phyloP scores from a whole-genome alignment of 2,329 filamentous ascomycete species.

The Setomelanomma holmii region DNA sequence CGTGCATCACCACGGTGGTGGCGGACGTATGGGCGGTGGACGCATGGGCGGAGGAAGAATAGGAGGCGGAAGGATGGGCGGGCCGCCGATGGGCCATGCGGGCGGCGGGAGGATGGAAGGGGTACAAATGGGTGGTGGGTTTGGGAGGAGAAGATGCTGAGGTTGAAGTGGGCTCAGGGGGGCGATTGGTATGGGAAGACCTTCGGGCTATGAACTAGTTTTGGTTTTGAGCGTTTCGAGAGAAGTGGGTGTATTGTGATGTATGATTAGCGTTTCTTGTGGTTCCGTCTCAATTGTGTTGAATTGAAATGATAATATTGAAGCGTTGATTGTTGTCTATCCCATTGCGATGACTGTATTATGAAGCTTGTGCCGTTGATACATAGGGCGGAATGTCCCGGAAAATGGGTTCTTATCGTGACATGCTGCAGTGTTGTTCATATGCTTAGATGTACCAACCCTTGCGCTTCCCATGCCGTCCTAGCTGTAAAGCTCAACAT shows the following conservation, averaged over 20 bases:
- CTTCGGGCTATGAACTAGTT: background rate
- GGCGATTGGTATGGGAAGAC: background rate
- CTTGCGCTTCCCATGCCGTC: conserved; percentile 34
- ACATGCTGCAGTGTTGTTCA: too few relatives aligned
- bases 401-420: too few relatives aligned
- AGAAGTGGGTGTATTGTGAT: too few relatives aligned
- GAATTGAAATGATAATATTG: too few relatives aligned
- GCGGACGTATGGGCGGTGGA: conserved; percentile 3
- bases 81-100: background rate
- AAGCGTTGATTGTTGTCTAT: too few relatives aligned
- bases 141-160: conserved; percentile 3
- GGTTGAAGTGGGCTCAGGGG: too few relatives aligned
- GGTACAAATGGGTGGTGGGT: conserved; percentile 2
- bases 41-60: background rate
- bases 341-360: too few relatives aligned
- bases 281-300: too few relatives aligned
- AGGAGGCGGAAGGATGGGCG: background rate
- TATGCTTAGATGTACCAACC: conserved; percentile 31
- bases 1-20: conserved; percentile 7
- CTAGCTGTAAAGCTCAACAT: conserved; percentile 34
- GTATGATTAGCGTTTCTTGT: too few relatives aligned
- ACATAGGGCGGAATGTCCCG: too few relatives aligned
- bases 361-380: too few relatives aligned
- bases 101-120: conserved; percentile 3
- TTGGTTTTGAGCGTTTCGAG: too few relatives aligned